Evolutionary conservation across 1,139 yeast genomes (phyloP), one percentile per base, ranked within the genome.

Genomic region (Meyerozyma athensensis): DNA sequence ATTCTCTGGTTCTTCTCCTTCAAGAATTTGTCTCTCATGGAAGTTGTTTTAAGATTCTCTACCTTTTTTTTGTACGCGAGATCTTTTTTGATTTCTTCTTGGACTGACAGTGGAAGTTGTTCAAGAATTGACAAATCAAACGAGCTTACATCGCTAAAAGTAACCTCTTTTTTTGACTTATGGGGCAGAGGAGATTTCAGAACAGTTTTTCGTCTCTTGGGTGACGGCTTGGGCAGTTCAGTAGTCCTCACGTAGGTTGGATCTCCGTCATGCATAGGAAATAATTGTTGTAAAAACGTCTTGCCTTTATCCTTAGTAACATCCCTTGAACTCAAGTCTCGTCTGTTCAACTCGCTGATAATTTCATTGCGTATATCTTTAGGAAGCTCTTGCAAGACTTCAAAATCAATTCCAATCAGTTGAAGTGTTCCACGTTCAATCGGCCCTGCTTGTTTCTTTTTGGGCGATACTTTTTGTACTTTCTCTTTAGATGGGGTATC

Each of bases 301-400:
- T 60, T 68, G 1, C 69, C 69, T 28, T 18, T n/a, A 9, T n/a
- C 32, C 4, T 7, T 16, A 13, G n/a, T 26, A 5, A 4, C 3
- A 10, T 14, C 14, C 14, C 18, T 12, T n/a, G 16, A 4, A 13
- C 18, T 14, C 14, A 26, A 4, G 9, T 16, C 14, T 18, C 74
- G 52, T 17, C 69, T 49, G 4, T 58, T 44, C 28, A 77, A 46
- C 43, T 79, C 84, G 2, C 49, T 49, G 41, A 60, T 61, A 5
- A 79, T 47, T 43, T 80, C 86, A 3, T 54, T 43, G 43, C 71
- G 72, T 1, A 80, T 70, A 5, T 72, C 75, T n/a, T 41, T 38
- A 0, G 86, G 86, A 5, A 80, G 52, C n/a, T 63, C 64, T 8
- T 72, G 58, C 46, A 79, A 76, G 0, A 77, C 77, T 2, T 71